Evolutionary conservation across 306 rosid genomes (phyloP).

Genomic region (Bauhinia variegata): DNA sequence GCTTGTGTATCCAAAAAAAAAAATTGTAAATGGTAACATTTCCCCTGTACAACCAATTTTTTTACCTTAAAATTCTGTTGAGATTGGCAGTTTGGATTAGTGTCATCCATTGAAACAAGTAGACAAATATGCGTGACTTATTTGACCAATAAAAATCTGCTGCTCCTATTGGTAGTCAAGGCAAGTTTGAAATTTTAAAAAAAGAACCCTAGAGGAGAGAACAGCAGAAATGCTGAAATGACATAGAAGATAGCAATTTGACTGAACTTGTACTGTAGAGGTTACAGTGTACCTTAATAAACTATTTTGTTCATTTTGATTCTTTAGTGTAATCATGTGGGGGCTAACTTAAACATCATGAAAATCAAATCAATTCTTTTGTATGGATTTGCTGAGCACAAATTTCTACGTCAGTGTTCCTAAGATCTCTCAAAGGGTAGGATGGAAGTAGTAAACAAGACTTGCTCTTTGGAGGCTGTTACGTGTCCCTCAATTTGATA

Average conservation of each 20-base stretch:
- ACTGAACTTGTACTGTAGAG: not conserved
- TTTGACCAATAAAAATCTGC: not conserved
- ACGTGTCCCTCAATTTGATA: conserved; percentile 8
- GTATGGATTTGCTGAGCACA: conserved; percentile 10
- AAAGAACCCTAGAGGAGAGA: not conserved
- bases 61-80: conserved; percentile 3
- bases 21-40: conserved; percentile 3
- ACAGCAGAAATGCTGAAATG: conserved; percentile 7
- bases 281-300: not conserved
- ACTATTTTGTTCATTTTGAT: not conserved
- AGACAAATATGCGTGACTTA: not conserved
- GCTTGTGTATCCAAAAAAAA: not conserved
- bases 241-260: not conserved
- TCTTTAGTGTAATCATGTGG: not conserved
- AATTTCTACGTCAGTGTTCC: conserved; percentile 4
- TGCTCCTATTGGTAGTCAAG: not conserved
- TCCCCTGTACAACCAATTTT: conserved; percentile 5
- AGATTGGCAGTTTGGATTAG: conserved; percentile 10
- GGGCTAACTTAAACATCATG: conserved; percentile 2
- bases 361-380: conserved; percentile 15
- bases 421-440: not conserved
- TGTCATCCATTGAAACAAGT: not conserved
- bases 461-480: conserved; percentile 11
- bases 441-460: conserved; percentile 19
- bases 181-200: not conserved